Conservation (phyloP, 1,139 yeast genomes). For the Suhomyces ambrosiae region DNA sequence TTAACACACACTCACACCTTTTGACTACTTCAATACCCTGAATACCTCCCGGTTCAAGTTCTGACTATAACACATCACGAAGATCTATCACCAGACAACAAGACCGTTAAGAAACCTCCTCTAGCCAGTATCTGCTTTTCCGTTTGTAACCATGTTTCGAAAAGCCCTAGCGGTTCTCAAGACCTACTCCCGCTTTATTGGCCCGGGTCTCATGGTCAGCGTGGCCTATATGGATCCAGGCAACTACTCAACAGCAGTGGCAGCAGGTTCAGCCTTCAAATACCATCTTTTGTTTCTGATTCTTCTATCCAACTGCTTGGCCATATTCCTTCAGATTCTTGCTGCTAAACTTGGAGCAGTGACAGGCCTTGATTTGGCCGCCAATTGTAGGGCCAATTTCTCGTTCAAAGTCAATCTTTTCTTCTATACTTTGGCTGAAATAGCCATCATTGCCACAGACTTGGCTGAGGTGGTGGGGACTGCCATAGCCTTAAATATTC, state of each 20-base stretch:
- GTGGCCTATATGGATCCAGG: slow-evolving; percentile 99
- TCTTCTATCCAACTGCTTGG: slow-evolving; percentile 80
- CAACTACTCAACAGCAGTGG: slow-evolving; percentile 91
- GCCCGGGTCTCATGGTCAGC: slow-evolving; percentile 93
- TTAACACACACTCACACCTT: no score
- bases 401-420: slow-evolving; percentile 59
- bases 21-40: no score
- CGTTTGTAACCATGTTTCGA: no score
- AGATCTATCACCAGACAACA: no score
- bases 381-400: slow-evolving; percentile 77
- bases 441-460: slow-evolving; percentile 83
- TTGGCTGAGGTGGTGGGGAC: slow-evolving; percentile 90
- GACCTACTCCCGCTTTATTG: slow-evolving; percentile 70
- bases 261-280: slow-evolving; percentile 88
- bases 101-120: no score
- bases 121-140: no score
- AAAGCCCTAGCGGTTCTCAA: slow-evolving; percentile 20
- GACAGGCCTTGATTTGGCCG: slow-evolving; percentile 77
- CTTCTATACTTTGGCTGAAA: slow-evolving; percentile 65
- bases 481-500: slow-evolving; percentile 71
- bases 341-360: slow-evolving; percentile 87
- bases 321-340: slow-evolving; percentile 79
- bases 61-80: no score
- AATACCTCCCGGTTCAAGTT: no score
- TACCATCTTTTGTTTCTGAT: slow-evolving; percentile 82